Base-by-base conservation (phyloP, 257 asterid genomes). In the Nicotiana noctiflora region DNA sequence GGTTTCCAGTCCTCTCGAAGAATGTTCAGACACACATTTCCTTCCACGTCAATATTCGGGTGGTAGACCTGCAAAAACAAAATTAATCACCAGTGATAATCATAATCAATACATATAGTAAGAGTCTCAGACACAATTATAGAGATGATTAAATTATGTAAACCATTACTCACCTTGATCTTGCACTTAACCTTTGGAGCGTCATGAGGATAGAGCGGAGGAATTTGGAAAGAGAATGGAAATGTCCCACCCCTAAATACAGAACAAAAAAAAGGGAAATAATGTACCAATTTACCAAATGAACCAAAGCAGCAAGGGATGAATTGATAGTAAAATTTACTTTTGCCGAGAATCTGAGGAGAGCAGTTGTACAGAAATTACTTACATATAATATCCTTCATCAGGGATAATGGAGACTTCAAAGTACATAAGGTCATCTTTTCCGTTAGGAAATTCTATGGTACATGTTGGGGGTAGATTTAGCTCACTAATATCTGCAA, bases 1-100 rank as follows among this genome's bases (percentile, higher is more conserved):
- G 98, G 98, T 83, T 95, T 95, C 98, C 98, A 95, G 85, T 95
- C 98, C 85, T 95, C 98, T 25, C 98, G 93, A 75, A 95, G 98
- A 88, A 95, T 95, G 94, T 95, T 95, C 63, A 95, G 90, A 88
- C 98, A 95, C 59, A 95, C 98, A 84, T 93, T 95, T 85, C 98
- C 98, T 81, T 95, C 98, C 83, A 92, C 82, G 86, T 95, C 98
- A 46, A 95, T 95, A 81, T 95, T 95, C 75, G 98, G 98, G 88
- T 95, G 98, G 88, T 93, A 95, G 15, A 95, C 96, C 98, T 95
- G 91, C 46, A 77, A 85, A 3, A 59, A 60, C 23, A 2, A 46
- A 5, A 34, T 3, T 2, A 5, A 34, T 3, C 4, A 29, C 32
- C 32, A 2, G 32, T 29, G 32, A 29, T 29, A 29, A 64, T 44